Evolutionary conservation across 2,329 filamentous ascomycete genomes (phyloP).

Genomic region (Penicillium sp.): DNA sequence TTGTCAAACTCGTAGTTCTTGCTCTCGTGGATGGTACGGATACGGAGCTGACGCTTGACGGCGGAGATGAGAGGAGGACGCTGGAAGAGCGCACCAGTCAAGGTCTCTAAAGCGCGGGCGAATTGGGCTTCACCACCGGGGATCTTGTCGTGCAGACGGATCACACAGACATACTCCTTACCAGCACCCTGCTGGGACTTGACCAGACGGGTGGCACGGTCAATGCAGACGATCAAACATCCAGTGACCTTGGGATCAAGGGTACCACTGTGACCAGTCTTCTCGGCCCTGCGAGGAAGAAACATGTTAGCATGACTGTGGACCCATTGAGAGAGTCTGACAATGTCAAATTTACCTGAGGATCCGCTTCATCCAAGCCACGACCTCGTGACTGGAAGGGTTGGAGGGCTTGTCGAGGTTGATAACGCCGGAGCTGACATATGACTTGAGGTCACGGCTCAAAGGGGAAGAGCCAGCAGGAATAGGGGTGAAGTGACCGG

Average conservation of each 20-base stretch:
- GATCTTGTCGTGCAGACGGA: slow-evolving; percentile 91
- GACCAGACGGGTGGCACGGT: slow-evolving; percentile 93
- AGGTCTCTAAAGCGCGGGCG: slow-evolving; percentile 85
- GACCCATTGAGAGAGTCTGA: background rate
- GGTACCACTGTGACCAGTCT: slow-evolving; percentile 97
- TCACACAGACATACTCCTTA: slow-evolving; percentile 98
- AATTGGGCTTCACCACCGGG: slow-evolving; percentile 92
- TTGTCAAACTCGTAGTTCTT: slow-evolving; percentile 98
- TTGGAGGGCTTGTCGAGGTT: slow-evolving; percentile 98
- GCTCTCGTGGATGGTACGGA: slow-evolving; percentile 96
- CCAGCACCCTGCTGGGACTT: slow-evolving; percentile 98
- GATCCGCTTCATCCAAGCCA: slow-evolving; percentile 98
- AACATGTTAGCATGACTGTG: slow-evolving; percentile 17
- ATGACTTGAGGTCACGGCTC: slow-evolving; percentile 93
- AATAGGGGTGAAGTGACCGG: slow-evolving; percentile 95
- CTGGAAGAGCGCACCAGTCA: slow-evolving; percentile 96
- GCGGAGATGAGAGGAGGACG: slow-evolving; percentile 95
- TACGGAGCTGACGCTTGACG: slow-evolving; percentile 97
- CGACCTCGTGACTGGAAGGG: slow-evolving; percentile 96
- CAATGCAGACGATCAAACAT: slow-evolving; percentile 90
- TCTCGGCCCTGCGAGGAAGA: slow-evolving; percentile 64
- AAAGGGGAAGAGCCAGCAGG: slow-evolving; percentile 86
- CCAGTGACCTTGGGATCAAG: slow-evolving; percentile 98
- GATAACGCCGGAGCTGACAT: slow-evolving; percentile 95
- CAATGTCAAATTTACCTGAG: slow-evolving; percentile 59